Percentiles rank a stretch among this genome's conserved stretches.
These are phyloP conservation scores for Boletellus dicymbophilus DNA, from an alignment of 1,284 basidiomycete genomes.

Conservation along the genomic window DNA sequence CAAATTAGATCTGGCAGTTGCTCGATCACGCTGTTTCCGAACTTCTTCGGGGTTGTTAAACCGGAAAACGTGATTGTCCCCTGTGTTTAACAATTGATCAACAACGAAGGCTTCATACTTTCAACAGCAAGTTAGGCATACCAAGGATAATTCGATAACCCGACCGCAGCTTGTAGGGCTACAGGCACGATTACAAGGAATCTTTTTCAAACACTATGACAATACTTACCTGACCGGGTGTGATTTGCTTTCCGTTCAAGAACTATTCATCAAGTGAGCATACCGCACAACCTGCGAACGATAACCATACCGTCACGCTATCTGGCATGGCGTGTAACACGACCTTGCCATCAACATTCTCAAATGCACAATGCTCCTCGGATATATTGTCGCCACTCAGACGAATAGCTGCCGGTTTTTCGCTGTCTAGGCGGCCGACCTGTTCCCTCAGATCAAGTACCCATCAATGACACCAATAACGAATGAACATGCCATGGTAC, in stretches of 20 bases:
- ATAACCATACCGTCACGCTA: conserved; percentile 76
- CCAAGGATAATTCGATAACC: conserved; percentile 96
- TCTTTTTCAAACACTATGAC: conserved; percentile 13
- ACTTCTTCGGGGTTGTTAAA: conserved; percentile 98
- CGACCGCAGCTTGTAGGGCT: conserved; percentile 83
- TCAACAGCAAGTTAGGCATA: conserved; percentile 38
- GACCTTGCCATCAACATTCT: conserved; percentile 86
- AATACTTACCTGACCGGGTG: conserved; percentile 64
- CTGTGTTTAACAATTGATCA: conserved; percentile 39
- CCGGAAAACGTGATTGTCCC: conserved; percentile 97
- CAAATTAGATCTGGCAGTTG: conserved; percentile 67
- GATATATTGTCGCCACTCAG: conserved; percentile 92
- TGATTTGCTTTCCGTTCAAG: conserved; percentile 89
- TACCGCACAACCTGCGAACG: background rate
- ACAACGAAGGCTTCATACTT: conserved; percentile 2
- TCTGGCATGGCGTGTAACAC: conserved; percentile 76
- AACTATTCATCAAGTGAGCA: conserved; percentile 49
- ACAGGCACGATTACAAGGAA: conserved; percentile 25
- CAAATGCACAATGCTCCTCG: conserved; percentile 91
- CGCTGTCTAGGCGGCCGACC: conserved; percentile 83
- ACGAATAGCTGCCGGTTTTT: conserved; percentile 84
- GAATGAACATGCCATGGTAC: conserved; percentile 59
- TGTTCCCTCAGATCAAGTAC: conserved; percentile 33
- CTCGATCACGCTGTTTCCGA: conserved; percentile 83
- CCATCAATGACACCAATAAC: conserved; percentile 5